Conservation (phyloP, 2,329 filamentous ascomycete species). For the Aulographum hederae region DNA sequence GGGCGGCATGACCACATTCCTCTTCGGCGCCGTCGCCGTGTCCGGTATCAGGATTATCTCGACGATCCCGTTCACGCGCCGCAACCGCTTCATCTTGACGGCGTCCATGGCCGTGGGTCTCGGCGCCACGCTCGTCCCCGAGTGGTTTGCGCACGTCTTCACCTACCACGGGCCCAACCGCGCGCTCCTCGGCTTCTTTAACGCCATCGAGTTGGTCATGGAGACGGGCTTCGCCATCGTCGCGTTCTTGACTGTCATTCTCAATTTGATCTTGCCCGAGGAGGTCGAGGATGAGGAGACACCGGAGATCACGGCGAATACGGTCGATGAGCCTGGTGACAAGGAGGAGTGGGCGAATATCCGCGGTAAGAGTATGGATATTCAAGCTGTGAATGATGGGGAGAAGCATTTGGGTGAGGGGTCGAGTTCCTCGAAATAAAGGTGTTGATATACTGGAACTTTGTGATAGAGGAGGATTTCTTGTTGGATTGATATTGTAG, state of each 20-base stretch:
- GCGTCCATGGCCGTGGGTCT: slow-evolving; percentile 57
- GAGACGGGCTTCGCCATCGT: slow-evolving; percentile 53
- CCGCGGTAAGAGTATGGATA: slow-evolving; percentile 1
- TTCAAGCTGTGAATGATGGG: neutral
- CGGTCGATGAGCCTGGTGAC: slow-evolving; percentile 2
- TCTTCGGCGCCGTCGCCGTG: slow-evolving; percentile 60
- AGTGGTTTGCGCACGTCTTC: slow-evolving; percentile 45
- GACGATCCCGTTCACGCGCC: slow-evolving; percentile 54
- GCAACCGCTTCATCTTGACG: slow-evolving; percentile 68
- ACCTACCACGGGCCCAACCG: slow-evolving; percentile 52
- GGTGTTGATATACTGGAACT: too few relatives aligned
- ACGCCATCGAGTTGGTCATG: slow-evolving; percentile 36
- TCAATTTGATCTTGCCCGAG: slow-evolving; percentile 56
- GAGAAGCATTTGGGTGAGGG: too few relatives aligned
- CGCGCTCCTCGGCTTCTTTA: slow-evolving; percentile 52
- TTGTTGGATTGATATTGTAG: too few relatives aligned
- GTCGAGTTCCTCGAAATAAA: too few relatives aligned
- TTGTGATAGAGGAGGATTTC: too few relatives aligned
- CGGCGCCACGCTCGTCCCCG: slow-evolving; percentile 27
- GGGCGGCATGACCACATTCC: slow-evolving; percentile 48
- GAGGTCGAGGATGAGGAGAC: slow-evolving; percentile 25
- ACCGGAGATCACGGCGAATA: slow-evolving; percentile 4
- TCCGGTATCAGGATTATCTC: slow-evolving; percentile 62
- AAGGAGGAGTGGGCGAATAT: slow-evolving; percentile 4
- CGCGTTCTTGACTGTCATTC: slow-evolving; percentile 50